Base-by-base conservation (phyloP, 495 filamentous ascomycete genomes). In the Penicillium egyptiacum region DNA sequence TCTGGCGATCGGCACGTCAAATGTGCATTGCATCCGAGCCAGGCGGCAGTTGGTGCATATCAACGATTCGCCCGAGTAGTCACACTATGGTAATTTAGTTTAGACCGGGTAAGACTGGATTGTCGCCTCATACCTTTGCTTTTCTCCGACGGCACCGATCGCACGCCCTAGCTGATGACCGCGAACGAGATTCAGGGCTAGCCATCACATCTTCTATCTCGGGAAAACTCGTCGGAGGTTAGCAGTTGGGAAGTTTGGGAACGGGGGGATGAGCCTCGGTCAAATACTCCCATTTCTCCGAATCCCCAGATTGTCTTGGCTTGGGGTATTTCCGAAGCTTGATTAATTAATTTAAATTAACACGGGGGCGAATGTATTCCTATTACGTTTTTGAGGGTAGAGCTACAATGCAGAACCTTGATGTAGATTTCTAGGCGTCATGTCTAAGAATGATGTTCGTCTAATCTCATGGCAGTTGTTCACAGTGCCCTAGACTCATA, bases 241-340 rank as follows among this genome's bases (percentile, higher is more conserved):
- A 33, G 31, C 11, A 12, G 53, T 25, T 26, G 50, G 40, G 17
- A 47, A 49, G 12, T 5, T 30, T n/a, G 11, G 31, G 31, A 33
- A 33, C 4, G n/a, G 56, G 41, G 56, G 50, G n/a, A 47, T 48
- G 22, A 17, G 56, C 50, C 31, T 53, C 50, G 56, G 49, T 53
- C 56, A 58, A 58, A 53, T 58, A 53, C 25, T 22, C n/a, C 33
- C 8, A 53, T 42, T 58, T 53, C 50, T n/a, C 56, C 56, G 50
- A 19, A 17, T 41, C 26, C 26, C 26, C 26, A 28, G 26, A 6
- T 28, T 28, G 19, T 10, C 35, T 4, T 40, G 55, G 81, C 82
- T 0, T 85, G 81, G 87, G 85, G 86, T 8, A 79, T 89, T 35
- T 72, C 80, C 17, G 70, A 79, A 23, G 85, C 82, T 6, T 79